Evolutionary conservation across 2,329 filamentous ascomycete species (phyloP).

Genomic region (Penicillium sp.): DNA sequence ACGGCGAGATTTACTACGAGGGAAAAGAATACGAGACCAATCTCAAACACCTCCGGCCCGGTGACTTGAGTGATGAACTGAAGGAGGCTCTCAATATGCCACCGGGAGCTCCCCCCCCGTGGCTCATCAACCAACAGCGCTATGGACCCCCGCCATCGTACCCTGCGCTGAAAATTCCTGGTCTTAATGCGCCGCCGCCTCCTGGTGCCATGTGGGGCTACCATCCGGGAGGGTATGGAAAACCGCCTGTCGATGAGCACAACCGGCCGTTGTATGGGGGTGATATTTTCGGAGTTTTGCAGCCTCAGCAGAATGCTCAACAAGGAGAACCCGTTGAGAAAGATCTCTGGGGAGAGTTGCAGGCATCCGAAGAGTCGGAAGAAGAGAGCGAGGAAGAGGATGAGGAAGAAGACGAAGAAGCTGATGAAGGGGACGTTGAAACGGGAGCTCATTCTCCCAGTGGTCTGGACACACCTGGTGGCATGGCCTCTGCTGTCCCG

Average conservation of each 20-base stretch:
- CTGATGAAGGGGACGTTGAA: slow-evolving; percentile 54
- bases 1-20: slow-evolving; percentile 99
- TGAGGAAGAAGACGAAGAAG: slow-evolving; percentile 58
- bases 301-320: slow-evolving; percentile 57
- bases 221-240: slow-evolving; percentile 90
- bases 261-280: slow-evolving; percentile 88
- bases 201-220: slow-evolving; percentile 90
- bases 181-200: slow-evolving; percentile 88
- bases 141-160: slow-evolving; percentile 92
- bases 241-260: slow-evolving; percentile 89
- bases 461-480: slow-evolving; percentile 75
- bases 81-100: slow-evolving; percentile 93
- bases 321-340: slow-evolving; percentile 78
- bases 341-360: slow-evolving; percentile 86
- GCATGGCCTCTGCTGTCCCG: slow-evolving; percentile 72
- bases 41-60: slow-evolving; percentile 80
- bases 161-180: slow-evolving; percentile 88
- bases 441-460: slow-evolving; percentile 68
- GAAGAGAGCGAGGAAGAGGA: slow-evolving; percentile 65
- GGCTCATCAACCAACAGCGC: slow-evolving; percentile 95
- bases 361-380: slow-evolving; percentile 70
- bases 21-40: slow-evolving; percentile 98
- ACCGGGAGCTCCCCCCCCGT: slow-evolving; percentile 86
- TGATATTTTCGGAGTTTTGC: slow-evolving; percentile 81
- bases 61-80: slow-evolving; percentile 81